These are phyloP conservation scores for Saururus chinensis DNA, from an alignment of 164 flowering plant genomes.

Conservation along the genomic window DNA sequence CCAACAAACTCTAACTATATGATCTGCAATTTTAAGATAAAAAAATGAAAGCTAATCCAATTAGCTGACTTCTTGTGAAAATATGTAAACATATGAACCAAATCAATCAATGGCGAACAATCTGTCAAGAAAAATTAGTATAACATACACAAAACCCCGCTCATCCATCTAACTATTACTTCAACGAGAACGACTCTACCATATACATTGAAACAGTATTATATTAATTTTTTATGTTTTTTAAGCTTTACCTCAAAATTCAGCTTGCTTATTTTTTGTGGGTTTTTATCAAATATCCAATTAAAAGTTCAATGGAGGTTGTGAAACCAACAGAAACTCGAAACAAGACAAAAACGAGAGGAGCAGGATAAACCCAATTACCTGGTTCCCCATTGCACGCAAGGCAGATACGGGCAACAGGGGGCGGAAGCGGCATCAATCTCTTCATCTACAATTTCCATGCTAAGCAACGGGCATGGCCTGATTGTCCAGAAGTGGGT, in stretches of 20 bases:
- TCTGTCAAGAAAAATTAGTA: too few species aligned
- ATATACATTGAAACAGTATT: not conserved
- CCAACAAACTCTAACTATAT: too few species aligned
- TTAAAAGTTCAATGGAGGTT: not conserved
- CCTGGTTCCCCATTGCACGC: slow-evolving; percentile 67
- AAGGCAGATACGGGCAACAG: slow-evolving; percentile 83
- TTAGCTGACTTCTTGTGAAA: too few species aligned
- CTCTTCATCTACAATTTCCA: slow-evolving; percentile 44
- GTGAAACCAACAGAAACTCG: not conserved
- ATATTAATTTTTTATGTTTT: too few species aligned
- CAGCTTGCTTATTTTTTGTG: not conserved
- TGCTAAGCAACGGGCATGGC: slow-evolving; percentile 12
- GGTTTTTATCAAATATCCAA: not conserved
- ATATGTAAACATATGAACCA: too few species aligned
- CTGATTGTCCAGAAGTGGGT: slow-evolving; percentile 40
- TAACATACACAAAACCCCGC: too few species aligned
- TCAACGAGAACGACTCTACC: not conserved
- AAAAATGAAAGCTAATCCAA: too few species aligned
- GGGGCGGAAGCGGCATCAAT: slow-evolving; percentile 48
- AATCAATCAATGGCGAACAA: too few species aligned
- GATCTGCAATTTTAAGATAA: too few species aligned
- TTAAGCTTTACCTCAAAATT: not conserved
- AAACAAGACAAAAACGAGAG: not conserved
- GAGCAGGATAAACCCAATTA: too few species aligned
- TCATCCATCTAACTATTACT: not conserved